Evolutionary conservation across 805 yeast genomes (phyloP).

Genomic region (Nakazawaea wickerhamii): DNA sequence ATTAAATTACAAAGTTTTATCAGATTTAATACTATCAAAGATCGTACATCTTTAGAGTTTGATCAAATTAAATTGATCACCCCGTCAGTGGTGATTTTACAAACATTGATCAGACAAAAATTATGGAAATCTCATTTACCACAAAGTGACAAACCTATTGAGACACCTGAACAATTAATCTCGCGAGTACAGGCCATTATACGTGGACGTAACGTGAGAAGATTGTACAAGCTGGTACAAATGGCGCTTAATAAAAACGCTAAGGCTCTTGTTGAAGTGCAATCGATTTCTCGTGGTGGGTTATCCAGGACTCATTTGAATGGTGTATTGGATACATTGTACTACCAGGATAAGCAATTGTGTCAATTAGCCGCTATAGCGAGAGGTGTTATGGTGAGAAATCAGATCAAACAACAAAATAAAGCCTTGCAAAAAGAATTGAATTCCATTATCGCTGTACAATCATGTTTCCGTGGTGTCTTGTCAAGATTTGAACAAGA

Average conservation of each 20-base stretch:
- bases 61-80: constrained; percentile 10
- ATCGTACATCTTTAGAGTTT: constrained; percentile 13
- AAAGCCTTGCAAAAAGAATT: constrained; percentile 17
- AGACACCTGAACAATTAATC: constrained; percentile 24
- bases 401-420: constrained; percentile 18
- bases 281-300: constrained; percentile 41
- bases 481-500: constrained; percentile 53
- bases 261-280: constrained; percentile 27
- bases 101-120: constrained; percentile 32
- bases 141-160: too few relatives aligned
- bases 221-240: constrained; percentile 6
- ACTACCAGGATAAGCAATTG: constrained; percentile 33
- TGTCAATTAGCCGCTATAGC: constrained; percentile 36
- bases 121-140: constrained; percentile 18
- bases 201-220: constrained; percentile 22
- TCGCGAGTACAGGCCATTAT: constrained; percentile 34
- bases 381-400: constrained; percentile 37
- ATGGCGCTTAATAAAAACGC: constrained; percentile 15
- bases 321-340: constrained; percentile 34
- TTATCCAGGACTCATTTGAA: constrained; percentile 36
- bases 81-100: constrained; percentile 24
- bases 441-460: constrained; percentile 38
- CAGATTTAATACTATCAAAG: constrained; percentile 29
- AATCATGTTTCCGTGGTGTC: constrained; percentile 60
- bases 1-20: constrained; percentile 35